These are phyloP conservation scores for Petrea volubilis DNA, from an alignment of 257 asterid genomes.

Conservation along the genomic window DNA sequence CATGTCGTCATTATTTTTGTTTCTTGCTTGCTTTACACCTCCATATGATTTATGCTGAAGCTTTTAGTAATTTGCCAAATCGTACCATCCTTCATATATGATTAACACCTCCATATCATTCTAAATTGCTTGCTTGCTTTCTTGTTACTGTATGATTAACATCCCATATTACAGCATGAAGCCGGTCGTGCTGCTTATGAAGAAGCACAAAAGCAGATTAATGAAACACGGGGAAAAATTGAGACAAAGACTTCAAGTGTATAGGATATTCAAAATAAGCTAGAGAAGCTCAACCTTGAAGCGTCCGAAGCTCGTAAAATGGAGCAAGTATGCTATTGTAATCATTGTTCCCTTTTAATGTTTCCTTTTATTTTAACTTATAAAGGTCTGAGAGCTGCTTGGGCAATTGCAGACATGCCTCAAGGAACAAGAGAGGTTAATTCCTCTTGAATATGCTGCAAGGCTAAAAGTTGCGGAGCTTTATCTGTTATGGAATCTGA, in stretches of 20 bases:
- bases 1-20: neutral
- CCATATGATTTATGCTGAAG: neutral
- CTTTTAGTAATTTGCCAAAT: neutral
- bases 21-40: too few species aligned
- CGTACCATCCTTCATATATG: neutral
- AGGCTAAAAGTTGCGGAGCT: constrained; percentile 89
- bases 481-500: constrained; percentile 79
- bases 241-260: constrained; percentile 54
- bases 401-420: constrained; percentile 50
- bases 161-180: constrained; percentile 63
- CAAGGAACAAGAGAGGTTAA: constrained; percentile 67
- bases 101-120: neutral
- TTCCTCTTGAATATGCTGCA: constrained; percentile 81
- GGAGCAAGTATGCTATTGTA: constrained; percentile 58
- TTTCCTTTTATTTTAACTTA: neutral
- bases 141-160: constrained; percentile 6
- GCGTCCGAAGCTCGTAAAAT: constrained; percentile 60
- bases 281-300: constrained; percentile 59
- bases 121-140: neutral
- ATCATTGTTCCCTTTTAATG: neutral
- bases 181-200: constrained; percentile 80
- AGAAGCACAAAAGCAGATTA: constrained; percentile 78
- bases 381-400: constrained; percentile 7
- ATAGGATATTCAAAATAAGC: constrained; percentile 44
- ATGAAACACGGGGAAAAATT: constrained; percentile 50